A percentile compares a stretch with the other conserved stretches of the same genome.
phyloP scores from a whole-genome alignment of 2,329 filamentous ascomycete genomes.

The Aspergillus thermomutatus region DNA sequence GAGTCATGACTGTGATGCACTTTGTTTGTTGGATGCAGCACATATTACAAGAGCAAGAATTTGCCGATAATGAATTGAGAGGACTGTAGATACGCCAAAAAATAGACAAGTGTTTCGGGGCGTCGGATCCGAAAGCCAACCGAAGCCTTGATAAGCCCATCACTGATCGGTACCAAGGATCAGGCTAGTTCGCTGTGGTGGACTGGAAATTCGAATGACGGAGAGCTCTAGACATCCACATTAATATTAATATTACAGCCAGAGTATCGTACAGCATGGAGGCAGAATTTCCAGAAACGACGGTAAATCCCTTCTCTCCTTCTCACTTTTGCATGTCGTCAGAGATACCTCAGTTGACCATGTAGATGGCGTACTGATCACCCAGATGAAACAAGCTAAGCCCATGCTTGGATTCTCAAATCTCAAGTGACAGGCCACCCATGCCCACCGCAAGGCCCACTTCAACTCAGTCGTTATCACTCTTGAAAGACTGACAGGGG shows the following conservation, averaged over 20 bases:
- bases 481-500: background rate
- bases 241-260: too few species aligned
- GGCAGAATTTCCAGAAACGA: background rate
- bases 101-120: background rate
- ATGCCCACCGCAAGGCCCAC: background rate
- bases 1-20: background rate
- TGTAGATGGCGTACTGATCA: slow-evolving; percentile 2
- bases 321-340: background rate
- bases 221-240: background rate
- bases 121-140: too few species aligned
- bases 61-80: background rate
- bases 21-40: background rate
- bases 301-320: background rate
- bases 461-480: too few species aligned
- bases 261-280: background rate
- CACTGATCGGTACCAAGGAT: too few species aligned
- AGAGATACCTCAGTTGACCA: background rate
- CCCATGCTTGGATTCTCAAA: background rate
- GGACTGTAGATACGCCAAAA: background rate
- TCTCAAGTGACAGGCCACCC: background rate
- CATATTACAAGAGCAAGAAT: background rate
- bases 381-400: slow-evolving; percentile 11
- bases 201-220: too few species aligned
- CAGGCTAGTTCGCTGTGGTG: too few species aligned
- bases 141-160: too few species aligned